Base-by-base conservation (phyloP, 2,329 filamentous ascomycete species). In the Ophiosphaerella narmari region DNA sequence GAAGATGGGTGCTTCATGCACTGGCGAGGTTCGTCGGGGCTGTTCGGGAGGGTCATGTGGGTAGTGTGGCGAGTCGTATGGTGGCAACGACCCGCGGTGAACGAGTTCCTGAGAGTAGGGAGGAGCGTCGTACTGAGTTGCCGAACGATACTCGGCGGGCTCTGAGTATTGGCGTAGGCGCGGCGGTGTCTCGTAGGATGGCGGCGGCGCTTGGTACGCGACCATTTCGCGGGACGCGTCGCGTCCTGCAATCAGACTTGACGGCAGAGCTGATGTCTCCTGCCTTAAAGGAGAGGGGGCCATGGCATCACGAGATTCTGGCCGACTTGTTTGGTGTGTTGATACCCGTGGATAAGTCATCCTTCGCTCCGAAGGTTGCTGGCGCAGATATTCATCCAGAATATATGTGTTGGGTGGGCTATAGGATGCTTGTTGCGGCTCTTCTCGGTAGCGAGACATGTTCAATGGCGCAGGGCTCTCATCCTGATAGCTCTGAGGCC, bases 11-110 rank as follows among this genome's bases (percentile, higher is more conserved):
- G 71, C 78, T 4, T 78, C 71, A 2, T 72, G 69, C 8, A 63
- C 45, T 1, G 69, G 56, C 71, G 69, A 71, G 9, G 57, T 66
- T 21, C 65, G 67, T 18, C 60, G 62, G 4, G 70, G 70, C 52
- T 73, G 67, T 45, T 73, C 68, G 9, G 68, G 70, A 1, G 70
- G 61, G 11, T 67, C 76, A 49, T 78, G 74, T 33, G 79, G 75
- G 43, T 79, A 78, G n/a, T 76, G 73, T n/a, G 76, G 64, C 2
- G 67, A 62, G 12, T 57, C 60, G 18, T 54, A 55, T 13, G 53
- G 46, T 13, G 59, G 57, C 12, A 60, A 47, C 1, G 66, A 56
- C 12, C 66, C 59, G 39, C 67, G 60, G 32, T 71, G 65, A 9
- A 60, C 58, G 37, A 72, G 43, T n/a, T 64, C 60, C 39, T 69